Evolutionary conservation across 2,329 filamentous ascomycete genomes (phyloP).

Genomic region (Fusarium xyrophilum): DNA sequence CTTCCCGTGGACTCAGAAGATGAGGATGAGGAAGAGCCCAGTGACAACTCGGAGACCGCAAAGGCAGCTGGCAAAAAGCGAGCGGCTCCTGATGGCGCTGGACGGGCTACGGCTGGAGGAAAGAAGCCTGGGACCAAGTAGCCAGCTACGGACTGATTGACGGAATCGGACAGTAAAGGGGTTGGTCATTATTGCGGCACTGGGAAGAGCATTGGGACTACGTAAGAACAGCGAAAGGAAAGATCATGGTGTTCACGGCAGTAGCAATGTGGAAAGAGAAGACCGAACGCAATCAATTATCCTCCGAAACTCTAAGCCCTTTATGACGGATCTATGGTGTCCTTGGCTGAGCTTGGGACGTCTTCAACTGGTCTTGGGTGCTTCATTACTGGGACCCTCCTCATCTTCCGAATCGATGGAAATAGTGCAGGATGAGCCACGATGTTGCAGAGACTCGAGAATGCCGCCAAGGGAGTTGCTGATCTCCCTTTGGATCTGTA

Average conservation of each 20-base stretch:
- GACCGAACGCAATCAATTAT: fast-evolving
- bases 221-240: neutral
- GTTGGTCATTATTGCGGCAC: fast-evolving
- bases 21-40: too few relatives aligned
- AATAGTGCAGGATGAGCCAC: too few relatives aligned
- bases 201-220: fast-evolving
- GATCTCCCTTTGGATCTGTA: too few relatives aligned
- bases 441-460: too few relatives aligned
- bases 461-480: too few relatives aligned
- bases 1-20: neutral
- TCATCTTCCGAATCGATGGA: too few relatives aligned
- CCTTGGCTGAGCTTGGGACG: fast-evolving
- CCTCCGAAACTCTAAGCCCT: fast-evolving
- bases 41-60: neutral
- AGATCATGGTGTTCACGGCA: neutral
- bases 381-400: too few relatives aligned
- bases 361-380: neutral
- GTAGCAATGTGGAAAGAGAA: fast-evolving
- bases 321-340: neutral
- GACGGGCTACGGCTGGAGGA: neutral
- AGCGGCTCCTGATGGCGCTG: too few relatives aligned
- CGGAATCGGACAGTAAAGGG: fast-evolving
- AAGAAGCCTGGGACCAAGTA: neutral
- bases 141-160: fast-evolving
- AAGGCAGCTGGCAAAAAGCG: too few relatives aligned